Evolutionary conservation across 2,329 filamentous ascomycete genomes (phyloP).

Genomic region (Plectosphaerella sp.): DNA sequence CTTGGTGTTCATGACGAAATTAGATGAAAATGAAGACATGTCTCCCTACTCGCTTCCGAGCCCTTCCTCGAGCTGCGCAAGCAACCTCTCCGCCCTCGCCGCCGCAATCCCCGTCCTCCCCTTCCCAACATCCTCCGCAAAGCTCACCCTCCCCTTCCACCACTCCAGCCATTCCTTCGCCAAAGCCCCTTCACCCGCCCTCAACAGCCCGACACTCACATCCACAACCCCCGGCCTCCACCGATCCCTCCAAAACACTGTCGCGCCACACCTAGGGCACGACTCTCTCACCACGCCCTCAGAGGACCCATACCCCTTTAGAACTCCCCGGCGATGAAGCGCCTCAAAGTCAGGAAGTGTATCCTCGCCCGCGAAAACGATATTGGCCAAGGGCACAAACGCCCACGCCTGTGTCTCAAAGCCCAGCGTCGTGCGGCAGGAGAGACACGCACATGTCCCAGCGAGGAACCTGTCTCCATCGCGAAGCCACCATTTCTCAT

Average conservation of each 20-base stretch:
- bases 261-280: slow-evolving; percentile 59
- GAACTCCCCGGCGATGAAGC: slow-evolving; percentile 31
- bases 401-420: slow-evolving; percentile 64
- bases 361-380: slow-evolving; percentile 30
- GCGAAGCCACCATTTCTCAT: slow-evolving; percentile 58
- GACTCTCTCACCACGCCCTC: slow-evolving; percentile 54
- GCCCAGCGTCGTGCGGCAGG: slow-evolving; percentile 56
- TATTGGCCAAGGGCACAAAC: slow-evolving; percentile 58
- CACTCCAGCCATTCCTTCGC: slow-evolving; percentile 59
- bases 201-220: slow-evolving; percentile 57
- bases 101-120: slow-evolving; percentile 22
- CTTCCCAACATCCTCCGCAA: slow-evolving; percentile 44
- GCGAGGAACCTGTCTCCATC: slow-evolving; percentile 49
- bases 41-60: background rate
- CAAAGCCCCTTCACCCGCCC: slow-evolving; percentile 43
- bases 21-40: too few species aligned
- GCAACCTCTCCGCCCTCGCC: slow-evolving; percentile 19
- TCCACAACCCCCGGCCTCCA: slow-evolving; percentile 54
- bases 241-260: slow-evolving; percentile 56
- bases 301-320: slow-evolving; percentile 51
- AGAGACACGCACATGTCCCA: slow-evolving; percentile 56
- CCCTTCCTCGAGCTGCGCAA: background rate
- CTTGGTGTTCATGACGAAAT: background rate
- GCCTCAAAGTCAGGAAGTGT: slow-evolving; percentile 27
- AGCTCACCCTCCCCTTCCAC: slow-evolving; percentile 55